Evolutionary conservation across 2,329 filamentous ascomycete species (phyloP), one percentile per base, ranked within the genome.

Genomic region (Microdochium nivale): DNA sequence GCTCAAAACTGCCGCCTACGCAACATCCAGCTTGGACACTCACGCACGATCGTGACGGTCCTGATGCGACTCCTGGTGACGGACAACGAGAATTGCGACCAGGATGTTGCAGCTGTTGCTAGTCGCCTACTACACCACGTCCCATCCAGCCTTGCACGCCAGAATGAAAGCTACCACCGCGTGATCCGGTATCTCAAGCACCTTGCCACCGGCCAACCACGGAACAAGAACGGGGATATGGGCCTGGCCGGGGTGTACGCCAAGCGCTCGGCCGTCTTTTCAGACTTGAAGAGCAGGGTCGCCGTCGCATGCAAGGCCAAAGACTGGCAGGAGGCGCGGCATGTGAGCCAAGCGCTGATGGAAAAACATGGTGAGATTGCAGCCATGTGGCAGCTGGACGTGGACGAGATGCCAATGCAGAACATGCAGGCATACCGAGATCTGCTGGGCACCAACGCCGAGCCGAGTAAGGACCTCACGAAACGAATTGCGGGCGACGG

Each of bases 21-120:
- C 13, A 60, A 60, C 46, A 57, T 58, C 32, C 57, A 59, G 35
- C 55, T 60, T 5, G 54, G 54, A 1, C 57, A 60, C 47, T 60
- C 55, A 3, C 51, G 58, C 14, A 59, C 55, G 3, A 56, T 60
- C 27, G 37, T 59, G 23, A 56, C 55, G 19, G 51, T 60, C 24
- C 55, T 60, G 13, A 53, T 55, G 32, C 51, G 51, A 21, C 40
- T 19, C 13, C 9, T 44, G 5, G 55, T 59, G 51, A 47, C 57
- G 25, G 53, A 52, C 24, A 44, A 51, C 1, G 55, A 58, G 5
- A 40, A 4, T 11, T 5, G 40, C 8, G 13, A 24, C 19, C 40
- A 44, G 10, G 19, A 24, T 23, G 14, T 48, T 16, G 47, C 25
- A 19, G 50, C 51, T 14, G 44, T 58, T 13, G 51, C 56, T 30